These are phyloP conservation scores for Juglanconis oblonga DNA, from an alignment of 2,329 filamentous ascomycete genomes.

Conservation along the genomic window DNA sequence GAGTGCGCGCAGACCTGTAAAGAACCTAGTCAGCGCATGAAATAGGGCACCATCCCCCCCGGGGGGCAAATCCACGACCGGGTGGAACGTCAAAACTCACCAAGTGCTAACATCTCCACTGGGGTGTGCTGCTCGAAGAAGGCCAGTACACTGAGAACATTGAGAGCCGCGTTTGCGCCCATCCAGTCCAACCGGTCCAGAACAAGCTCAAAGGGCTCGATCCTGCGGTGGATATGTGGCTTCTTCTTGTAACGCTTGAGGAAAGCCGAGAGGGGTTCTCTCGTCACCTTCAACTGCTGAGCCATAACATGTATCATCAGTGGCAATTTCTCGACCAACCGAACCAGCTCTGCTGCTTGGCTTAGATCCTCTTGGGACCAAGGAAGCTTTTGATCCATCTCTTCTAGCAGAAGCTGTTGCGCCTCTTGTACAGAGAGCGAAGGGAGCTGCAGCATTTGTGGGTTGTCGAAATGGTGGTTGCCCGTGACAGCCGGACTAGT, in stretches of 20 bases:
- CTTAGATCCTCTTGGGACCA: conserved; percentile 50
- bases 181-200: conserved; percentile 46
- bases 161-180: conserved; percentile 53
- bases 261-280: conserved; percentile 60
- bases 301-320: conserved; percentile 67
- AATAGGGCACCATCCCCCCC: neutral
- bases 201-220: conserved; percentile 47
- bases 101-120: conserved; percentile 61
- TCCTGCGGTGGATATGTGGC: conserved; percentile 45
- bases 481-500: conserved; percentile 56
- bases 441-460: conserved; percentile 52
- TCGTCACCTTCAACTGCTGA: conserved; percentile 57
- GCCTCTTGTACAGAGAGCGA: conserved; percentile 55
- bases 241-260: conserved; percentile 55
- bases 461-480: conserved; percentile 58
- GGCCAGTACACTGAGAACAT: conserved; percentile 61
- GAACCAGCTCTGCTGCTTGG: conserved; percentile 60
- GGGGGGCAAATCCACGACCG: no score
- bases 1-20: conserved; percentile 40
- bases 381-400: conserved; percentile 57
- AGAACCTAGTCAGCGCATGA: neutral
- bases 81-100: conserved; percentile 28
- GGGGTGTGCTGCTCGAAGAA: conserved; percentile 66
- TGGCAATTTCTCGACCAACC: conserved; percentile 62
- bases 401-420: conserved; percentile 57